Evolutionary conservation across 2,329 filamentous ascomycete genomes (phyloP), one percentile per base, ranked within the genome.

Genomic region (Lasiodiplodia sp.): DNA sequence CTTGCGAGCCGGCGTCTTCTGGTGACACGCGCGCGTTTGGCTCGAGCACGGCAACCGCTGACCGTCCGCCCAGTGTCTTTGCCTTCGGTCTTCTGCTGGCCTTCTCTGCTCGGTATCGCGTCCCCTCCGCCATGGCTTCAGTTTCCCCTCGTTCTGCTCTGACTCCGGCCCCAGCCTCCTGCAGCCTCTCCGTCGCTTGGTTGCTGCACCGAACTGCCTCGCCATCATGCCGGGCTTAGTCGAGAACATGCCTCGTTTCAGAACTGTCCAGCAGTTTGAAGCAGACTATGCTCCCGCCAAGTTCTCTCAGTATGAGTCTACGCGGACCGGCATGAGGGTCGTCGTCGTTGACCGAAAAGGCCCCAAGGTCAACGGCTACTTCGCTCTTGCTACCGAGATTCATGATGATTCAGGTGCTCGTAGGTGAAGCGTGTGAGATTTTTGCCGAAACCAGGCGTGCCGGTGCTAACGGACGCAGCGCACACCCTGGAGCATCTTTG

Each of bases 291-390:
- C 94, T 14, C 92, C 94, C 12, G 92, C 92, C 71, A 89, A 87
- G 67, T 92, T 99, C 80, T 95, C 93, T 25, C 94, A 97, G 79
- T 99, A 99, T 92, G 93, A 96, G 76, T 99, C 96, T 6, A 89
- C 93, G 74, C 87, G 93, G 71, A 99, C 95, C 71, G 96, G 96
- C 65, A 96, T 99, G 93, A 91, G 94, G 73, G 92, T 97, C 40
- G 89, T 97, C 51, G 92, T 97, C 62, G 93, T 96, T 73, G 92
- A 98, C 78, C 91, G 94, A 73, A 89, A 96, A 78, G 95, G 96
- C 0, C 96, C 96, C n/a, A 98, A 97, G 80, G 88, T 97, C 70
- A 91, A 92, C 73, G 96, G 96, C 40, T 97, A 96, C 81, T 99
- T 99, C 80, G 91, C 94, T 40, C 86, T 99, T 66, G 96, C 96